Base-by-base conservation (phyloP, 768 basidiomycete species). In the Jaapia argillacea region DNA sequence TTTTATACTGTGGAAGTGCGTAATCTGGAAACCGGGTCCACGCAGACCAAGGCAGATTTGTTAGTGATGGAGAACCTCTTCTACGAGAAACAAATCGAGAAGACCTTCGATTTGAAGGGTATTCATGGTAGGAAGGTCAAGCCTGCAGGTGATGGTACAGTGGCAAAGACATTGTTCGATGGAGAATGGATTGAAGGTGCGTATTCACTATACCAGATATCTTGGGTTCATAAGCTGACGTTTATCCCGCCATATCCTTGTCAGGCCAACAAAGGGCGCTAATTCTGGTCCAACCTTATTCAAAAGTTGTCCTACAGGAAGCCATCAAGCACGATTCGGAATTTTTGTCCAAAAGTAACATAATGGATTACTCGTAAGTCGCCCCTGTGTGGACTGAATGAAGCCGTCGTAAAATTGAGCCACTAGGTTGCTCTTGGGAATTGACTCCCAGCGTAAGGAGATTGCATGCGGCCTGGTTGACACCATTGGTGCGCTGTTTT, bases 41-140 rank as follows among this genome's bases (percentile, higher is more conserved):
- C 74, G 4, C 79, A 84, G 52, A 71, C 74, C 12, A 83, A 81
- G 55, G 73, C 78, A 1, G 85, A 91, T 55, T 65, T 91, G 10
- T 65, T 89, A 4, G 81, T 89, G 5, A 88, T 89, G 85, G 87
- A 89, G 60, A 89, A 89, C 52, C 58, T 89, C 14, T 89, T 91
- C 55, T 85, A 79, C 53, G 66, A 74, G 35, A 75, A 77, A 57
- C 76, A 76, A 40, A 70, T 86, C 41, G 60, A 63, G 41, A 79
- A 78, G 64, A 82, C 77, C 0, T 91, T 83, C 52, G 87, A 91
- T 55, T 62, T 91, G 42, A 91, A 91, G 58, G 87, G 87, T 2
- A 89, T 91, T 27, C 80, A 80, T 44, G 81, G 82, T 0, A 67
- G 85, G 13, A 84, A 79, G 55, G 79, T 83, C 39, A 85, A 84